Base-by-base conservation (phyloP, 257 asterid species). In the Verbena officinalis region DNA sequence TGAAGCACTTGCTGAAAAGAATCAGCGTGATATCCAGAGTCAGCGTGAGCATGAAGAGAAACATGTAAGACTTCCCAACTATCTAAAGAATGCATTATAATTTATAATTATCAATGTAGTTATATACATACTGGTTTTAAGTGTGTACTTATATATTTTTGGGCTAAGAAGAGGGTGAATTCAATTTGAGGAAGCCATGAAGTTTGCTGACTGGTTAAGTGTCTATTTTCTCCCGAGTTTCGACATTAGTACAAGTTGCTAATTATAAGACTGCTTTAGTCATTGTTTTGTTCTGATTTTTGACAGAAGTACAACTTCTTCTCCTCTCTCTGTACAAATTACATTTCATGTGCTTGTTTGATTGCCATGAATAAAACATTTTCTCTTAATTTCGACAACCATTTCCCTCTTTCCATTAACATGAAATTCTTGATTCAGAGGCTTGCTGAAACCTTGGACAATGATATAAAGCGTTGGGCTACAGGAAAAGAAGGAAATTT, bases 401-500 rank as follows among this genome's bases (percentile, higher is more conserved):
- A 55, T 43, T 9, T 65, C 13, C 45, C 20, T 33, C 31, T 49
- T n/a, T n/a, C 20, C 44, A 27, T 34, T 52, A 49, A 67, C 63
- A 33, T 27, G 59, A 48, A 33, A 69, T 59, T 42, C 62, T 68
- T 75, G 67, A 54, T 65, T 67, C 86, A 91, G 98, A 83, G 88
- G 83, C 74, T 87, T 55, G 89, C 92, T 6, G 90, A 84, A 49
- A 74, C 80, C 43, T 51, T 92, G 84, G 86, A 89, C 62, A 33
- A 64, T 57, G 81, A 85, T 64, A 80, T 92, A 74, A 89, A 82
- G 86, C 86, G 81, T 14, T 92, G 98, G 97, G 90, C 91, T 59
- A 81, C 97, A 1, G 98, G 98, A 39, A 92, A 92, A 82, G 98
- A 87, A 81, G 85, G 89, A 74, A 92, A 92, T 64, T 77, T 92